phyloP scores from a whole-genome alignment of 495 filamentous ascomycete genomes.

The Penicillium fimorum region DNA sequence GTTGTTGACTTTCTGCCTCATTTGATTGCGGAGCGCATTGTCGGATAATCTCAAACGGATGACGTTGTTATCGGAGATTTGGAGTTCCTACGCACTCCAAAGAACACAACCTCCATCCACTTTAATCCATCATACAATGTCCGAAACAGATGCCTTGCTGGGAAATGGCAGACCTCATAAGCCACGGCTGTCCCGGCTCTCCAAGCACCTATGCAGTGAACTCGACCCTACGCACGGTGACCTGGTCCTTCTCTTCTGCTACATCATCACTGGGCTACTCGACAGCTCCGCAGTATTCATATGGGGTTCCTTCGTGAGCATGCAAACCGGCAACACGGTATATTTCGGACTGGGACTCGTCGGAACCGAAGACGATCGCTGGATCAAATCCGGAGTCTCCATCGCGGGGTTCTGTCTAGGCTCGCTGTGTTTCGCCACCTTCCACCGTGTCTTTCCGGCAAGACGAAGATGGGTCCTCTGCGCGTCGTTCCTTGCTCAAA shows the following conservation, averaged over 20 bases:
- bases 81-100: background rate
- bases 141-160: slow-evolving; percentile 16
- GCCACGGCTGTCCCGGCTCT: slow-evolving; percentile 10
- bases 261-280: slow-evolving; percentile 70
- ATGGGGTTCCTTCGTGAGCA: slow-evolving; percentile 75
- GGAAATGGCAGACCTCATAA: background rate
- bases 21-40: too few relatives aligned
- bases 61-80: background rate
- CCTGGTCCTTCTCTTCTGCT: slow-evolving; percentile 62
- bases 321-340: slow-evolving; percentile 81
- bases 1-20: background rate
- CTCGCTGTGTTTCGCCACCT: slow-evolving; percentile 59
- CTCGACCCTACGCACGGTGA: slow-evolving; percentile 58
- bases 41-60: background rate
- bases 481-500: slow-evolving; percentile 58
- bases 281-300: slow-evolving; percentile 69
- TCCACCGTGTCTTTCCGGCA: slow-evolving; percentile 57
- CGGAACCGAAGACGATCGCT: slow-evolving; percentile 43
- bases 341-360: slow-evolving; percentile 68
- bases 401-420: slow-evolving; percentile 67
- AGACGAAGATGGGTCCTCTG: slow-evolving; percentile 60
- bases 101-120: background rate
- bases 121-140: background rate
- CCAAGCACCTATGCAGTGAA: slow-evolving; percentile 45
- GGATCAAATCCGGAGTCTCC: slow-evolving; percentile 65